A percentile compares a stretch with the other conserved stretches of the same genome.
Conservation (phyloP, 495 filamentous ascomycete genomes). For the Entonaema liquescens region DNA sequence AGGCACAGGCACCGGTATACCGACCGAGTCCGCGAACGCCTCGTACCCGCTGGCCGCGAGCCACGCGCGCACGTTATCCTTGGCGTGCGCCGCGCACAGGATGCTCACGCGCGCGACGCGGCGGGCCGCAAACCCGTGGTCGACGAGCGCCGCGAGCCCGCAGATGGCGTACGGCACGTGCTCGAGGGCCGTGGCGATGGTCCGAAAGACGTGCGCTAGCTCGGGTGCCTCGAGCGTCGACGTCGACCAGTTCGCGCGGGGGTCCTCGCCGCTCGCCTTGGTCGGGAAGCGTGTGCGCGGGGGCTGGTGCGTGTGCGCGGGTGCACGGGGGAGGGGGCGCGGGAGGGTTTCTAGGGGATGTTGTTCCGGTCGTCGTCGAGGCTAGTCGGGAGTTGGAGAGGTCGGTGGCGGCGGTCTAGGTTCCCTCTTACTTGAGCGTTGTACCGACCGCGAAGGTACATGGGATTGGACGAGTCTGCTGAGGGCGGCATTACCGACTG, state of each 20-base stretch:
- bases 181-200: conserved; percentile 41
- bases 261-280: background rate
- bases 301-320: background rate
- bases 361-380: background rate
- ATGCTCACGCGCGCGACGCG: conserved; percentile 41
- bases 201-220: conserved; percentile 45
- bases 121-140: conserved; percentile 46
- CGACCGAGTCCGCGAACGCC: conserved; percentile 30
- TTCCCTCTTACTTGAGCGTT: conserved; percentile 19
- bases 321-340: background rate
- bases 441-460: background rate
- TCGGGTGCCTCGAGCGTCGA: conserved; percentile 7
- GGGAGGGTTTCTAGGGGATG: background rate
- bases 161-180: conserved; percentile 54
- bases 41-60: conserved; percentile 33
- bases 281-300: conserved; percentile 4
- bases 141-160: conserved; percentile 49
- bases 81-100: conserved; percentile 43
- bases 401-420: background rate
- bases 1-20: conserved; percentile 31
- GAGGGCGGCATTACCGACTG: too few relatives aligned
- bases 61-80: conserved; percentile 46
- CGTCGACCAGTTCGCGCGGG: conserved; percentile 17
- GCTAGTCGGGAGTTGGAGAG: background rate
- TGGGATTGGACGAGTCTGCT: too few relatives aligned